A percentile compares a stretch with the other conserved stretches of the same genome.
Conservation (phyloP, 1,284 basidiomycete species). For the Porogramme epimiltina region DNA sequence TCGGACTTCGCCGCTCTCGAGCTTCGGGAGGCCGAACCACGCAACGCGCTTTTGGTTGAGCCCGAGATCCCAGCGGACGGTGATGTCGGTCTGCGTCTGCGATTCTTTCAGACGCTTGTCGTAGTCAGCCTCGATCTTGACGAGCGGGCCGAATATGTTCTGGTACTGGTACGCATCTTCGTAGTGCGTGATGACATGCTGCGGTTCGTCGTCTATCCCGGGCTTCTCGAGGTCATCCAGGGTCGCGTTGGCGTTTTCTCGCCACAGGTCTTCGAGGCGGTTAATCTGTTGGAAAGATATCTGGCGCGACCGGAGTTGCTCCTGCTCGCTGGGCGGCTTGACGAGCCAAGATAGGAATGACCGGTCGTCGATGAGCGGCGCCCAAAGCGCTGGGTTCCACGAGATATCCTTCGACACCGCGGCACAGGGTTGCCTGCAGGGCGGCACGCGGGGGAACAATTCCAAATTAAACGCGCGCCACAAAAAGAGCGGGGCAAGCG, state of each 20-base stretch:
- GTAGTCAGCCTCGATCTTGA: slow-evolving; percentile 99
- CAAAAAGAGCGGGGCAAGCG: not conserved
- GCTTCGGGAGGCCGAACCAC: slow-evolving; percentile 94
- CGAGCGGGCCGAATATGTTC: slow-evolving; percentile 97
- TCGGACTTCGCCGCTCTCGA: slow-evolving; percentile 97
- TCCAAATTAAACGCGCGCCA: slow-evolving; percentile 4
- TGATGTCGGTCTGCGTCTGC: slow-evolving; percentile 96
- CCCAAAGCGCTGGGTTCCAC: slow-evolving; percentile 98
- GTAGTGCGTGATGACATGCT: slow-evolving; percentile 87
- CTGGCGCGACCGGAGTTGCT: slow-evolving; percentile 93
- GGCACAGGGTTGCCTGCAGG: slow-evolving; percentile 89
- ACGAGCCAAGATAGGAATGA: slow-evolving; percentile 99
- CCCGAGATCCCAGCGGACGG: slow-evolving; percentile 96
- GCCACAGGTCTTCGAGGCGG: slow-evolving; percentile 96
- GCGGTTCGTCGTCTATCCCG: slow-evolving; percentile 95
- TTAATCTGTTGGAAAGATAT: slow-evolving; percentile 98
- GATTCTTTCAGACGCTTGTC: slow-evolving; percentile 98
- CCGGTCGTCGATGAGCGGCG: slow-evolving; percentile 97
- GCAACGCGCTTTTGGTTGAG: slow-evolving; percentile 97
- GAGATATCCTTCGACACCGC: slow-evolving; percentile 97
- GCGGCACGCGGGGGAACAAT: too few relatives aligned
- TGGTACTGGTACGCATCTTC: slow-evolving; percentile 99
- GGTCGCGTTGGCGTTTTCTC: slow-evolving; percentile 93
- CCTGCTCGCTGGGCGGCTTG: slow-evolving; percentile 94
- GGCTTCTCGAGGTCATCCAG: slow-evolving; percentile 97